Evolutionary conservation across 495 filamentous ascomycete genomes (phyloP), one percentile per base, ranked within the genome.

Genomic region (Aspergillus steynii): DNA sequence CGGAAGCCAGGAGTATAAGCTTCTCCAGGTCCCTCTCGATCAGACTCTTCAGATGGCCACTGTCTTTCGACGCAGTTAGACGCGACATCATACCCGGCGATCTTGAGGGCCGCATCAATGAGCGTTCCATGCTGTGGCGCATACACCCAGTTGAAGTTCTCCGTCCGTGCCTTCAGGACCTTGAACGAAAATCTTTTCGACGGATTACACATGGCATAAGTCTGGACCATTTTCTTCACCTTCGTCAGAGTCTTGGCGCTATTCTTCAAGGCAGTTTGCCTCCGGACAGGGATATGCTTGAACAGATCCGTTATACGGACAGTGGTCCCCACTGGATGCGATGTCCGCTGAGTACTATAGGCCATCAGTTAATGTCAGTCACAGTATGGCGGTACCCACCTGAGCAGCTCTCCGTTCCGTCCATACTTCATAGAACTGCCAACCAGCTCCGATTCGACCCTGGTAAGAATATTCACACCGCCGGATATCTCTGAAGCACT

Each of bases 271-370:
- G 81, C 78, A 5, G 81, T 76, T 69, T 93, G 87, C 66, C 83
- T 80, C 55, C 95, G 83, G 25, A 97, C 94, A 7, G 94, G 93
- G 5, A 91, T 72, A 27, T 74, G 69, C 49, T 85, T 83, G 63
- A 96, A 86, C 59, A 97, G 84, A 28, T 86, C 80, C 3, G 72
- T 78, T 25, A 94, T 78, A 55, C 79, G 80, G 29, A 99, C 81
- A 29, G 88, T 93, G 2, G 92, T 97, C 2, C 95, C 95, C 1
- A 90, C 77, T 1, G 92, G 89, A 62, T 89, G 85, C 12, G 88
- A 86, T 10, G 71, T 73, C 59, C 69, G 77, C 46, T 80, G 77
- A 26, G 74, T 65, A 51, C 82, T 83, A 47, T 26, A 15, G 20
- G 51, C 25, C 20, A 9, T 8, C 10, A 9, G 26, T 5, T 27